Conservation (phyloP, 805 yeast species). For the Metschnikowia santaceciliae region DNA sequence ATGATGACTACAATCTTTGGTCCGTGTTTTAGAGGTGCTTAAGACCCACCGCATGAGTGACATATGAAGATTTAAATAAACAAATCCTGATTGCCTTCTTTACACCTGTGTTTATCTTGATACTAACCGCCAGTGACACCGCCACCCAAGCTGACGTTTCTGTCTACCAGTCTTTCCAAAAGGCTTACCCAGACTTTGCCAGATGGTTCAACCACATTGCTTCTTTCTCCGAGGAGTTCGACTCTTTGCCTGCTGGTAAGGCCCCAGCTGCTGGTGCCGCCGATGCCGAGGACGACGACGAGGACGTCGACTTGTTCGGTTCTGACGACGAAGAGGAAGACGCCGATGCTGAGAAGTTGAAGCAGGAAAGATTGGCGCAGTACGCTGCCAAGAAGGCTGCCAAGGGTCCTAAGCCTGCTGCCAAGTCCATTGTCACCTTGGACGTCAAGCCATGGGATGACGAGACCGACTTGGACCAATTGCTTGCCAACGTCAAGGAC, state of each 20-base stretch:
- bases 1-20: slow-evolving; percentile 78
- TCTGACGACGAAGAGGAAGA: slow-evolving; percentile 93
- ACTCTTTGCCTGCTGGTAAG: slow-evolving; percentile 72
- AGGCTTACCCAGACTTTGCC: slow-evolving; percentile 86
- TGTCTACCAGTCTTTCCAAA: slow-evolving; percentile 90
- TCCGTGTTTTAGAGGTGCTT: slow-evolving; percentile 97
- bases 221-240: slow-evolving; percentile 83
- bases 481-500: slow-evolving; percentile 81
- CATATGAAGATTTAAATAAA: slow-evolving; percentile 44
- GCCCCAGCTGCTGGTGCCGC: slow-evolving; percentile 56
- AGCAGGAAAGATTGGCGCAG: slow-evolving; percentile 96
- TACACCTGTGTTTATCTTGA: not conserved
- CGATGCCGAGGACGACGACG: slow-evolving; percentile 70
- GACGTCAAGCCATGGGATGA: slow-evolving; percentile 99
- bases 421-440: slow-evolving; percentile 93
- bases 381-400: slow-evolving; percentile 97
- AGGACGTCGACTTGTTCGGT: slow-evolving; percentile 93
- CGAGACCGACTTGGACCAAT: slow-evolving; percentile 90
- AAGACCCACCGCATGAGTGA: slow-evolving; percentile 96
- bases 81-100: not conserved
- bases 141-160: slow-evolving; percentile 96
- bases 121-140: slow-evolving; percentile 55
- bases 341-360: slow-evolving; percentile 94
- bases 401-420: slow-evolving; percentile 97
- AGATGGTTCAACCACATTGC: slow-evolving; percentile 99